Evolutionary conservation across 805 yeast genomes (phyloP).

Genomic region (Candida hungchunana): DNA sequence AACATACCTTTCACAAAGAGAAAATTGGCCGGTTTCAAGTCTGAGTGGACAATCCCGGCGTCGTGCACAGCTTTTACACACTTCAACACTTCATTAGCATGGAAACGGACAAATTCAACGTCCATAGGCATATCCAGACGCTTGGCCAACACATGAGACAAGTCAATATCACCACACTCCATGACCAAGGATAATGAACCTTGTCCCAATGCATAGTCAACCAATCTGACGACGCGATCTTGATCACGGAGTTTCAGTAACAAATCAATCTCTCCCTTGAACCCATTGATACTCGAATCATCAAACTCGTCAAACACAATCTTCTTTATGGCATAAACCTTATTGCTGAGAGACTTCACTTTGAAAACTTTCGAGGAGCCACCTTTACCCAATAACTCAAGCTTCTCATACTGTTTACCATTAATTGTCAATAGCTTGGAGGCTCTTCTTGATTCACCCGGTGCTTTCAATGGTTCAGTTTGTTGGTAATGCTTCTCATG

Average conservation of each 20-base stretch:
- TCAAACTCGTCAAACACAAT: constrained; percentile 82
- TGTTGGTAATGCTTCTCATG: constrained; percentile 19
- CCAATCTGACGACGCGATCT: constrained; percentile 70
- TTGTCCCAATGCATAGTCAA: constrained; percentile 67
- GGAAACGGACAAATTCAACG: constrained; percentile 71
- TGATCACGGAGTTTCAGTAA: constrained; percentile 54
- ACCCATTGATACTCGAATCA: constrained; percentile 65
- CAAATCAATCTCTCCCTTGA: constrained; percentile 86
- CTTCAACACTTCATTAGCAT: constrained; percentile 69
- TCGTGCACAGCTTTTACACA: constrained; percentile 88
- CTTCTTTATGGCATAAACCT: constrained; percentile 72
- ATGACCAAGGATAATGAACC: constrained; percentile 69
- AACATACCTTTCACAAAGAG: constrained; percentile 77
- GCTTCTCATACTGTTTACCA: constrained; percentile 60
- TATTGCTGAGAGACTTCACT: constrained; percentile 55
- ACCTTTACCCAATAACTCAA: constrained; percentile 83
- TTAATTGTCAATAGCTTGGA: constrained; percentile 41
- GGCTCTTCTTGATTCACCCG: constrained; percentile 18
- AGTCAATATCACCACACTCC: constrained; percentile 94
- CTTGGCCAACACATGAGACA: constrained; percentile 72
- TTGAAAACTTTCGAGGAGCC: constrained; percentile 91
- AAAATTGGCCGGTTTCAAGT: constrained; percentile 68
- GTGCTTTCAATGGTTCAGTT: constrained; percentile 22
- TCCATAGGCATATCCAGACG: constrained; percentile 53
- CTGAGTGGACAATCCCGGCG: constrained; percentile 82